phyloP scores from a whole-genome alignment of 495 filamentous ascomycete genomes.

The Neurospora sp. region DNA sequence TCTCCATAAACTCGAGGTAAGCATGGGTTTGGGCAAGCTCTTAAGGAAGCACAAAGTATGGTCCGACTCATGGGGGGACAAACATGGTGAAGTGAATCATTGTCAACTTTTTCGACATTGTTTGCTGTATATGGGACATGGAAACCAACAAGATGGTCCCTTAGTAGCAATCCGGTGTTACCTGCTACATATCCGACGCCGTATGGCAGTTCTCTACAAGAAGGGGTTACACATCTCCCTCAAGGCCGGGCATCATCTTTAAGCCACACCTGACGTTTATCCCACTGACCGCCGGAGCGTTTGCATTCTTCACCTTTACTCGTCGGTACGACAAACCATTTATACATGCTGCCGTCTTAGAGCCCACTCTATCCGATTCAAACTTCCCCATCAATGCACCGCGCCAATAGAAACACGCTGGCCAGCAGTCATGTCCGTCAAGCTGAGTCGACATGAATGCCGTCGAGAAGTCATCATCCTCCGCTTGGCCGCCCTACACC shows the following conservation, averaged over 20 bases:
- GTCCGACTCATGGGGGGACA: background rate
- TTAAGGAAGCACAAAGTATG: background rate
- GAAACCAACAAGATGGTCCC: background rate
- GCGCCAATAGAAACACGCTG: background rate
- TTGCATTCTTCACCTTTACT: background rate
- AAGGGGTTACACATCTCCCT: background rate
- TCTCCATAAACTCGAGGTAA: background rate
- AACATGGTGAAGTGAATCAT: background rate
- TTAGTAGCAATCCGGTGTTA: background rate
- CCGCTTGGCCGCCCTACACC: conserved; percentile 8
- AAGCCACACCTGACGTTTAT: background rate
- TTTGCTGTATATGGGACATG: background rate
- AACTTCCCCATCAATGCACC: background rate
- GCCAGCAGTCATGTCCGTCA: background rate
- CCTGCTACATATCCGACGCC: background rate
- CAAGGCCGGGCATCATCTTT: background rate
- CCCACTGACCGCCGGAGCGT: background rate
- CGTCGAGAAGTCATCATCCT: conserved; percentile 1
- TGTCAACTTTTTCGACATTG: background rate
- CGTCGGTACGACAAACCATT: background rate
- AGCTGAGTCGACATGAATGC: background rate
- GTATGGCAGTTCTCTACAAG: background rate
- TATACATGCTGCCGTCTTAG: background rate
- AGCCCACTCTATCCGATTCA: background rate
- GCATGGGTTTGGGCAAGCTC: background rate